Evolutionary conservation across 345 rosid species (phyloP).

Genomic region (Eucalyptus curtisii): DNA sequence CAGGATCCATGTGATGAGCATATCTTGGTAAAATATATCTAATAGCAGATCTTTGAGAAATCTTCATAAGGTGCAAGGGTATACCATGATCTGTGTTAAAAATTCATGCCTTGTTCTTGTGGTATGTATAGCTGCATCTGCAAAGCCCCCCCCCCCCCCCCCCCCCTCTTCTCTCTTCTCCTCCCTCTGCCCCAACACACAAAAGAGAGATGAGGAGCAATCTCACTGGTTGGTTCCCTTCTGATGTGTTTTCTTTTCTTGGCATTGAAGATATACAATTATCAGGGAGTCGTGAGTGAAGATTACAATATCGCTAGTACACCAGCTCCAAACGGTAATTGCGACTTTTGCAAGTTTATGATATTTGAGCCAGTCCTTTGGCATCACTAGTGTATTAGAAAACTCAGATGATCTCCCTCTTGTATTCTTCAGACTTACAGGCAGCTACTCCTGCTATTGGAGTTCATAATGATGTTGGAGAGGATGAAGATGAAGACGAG

Average conservation of each 20-base stretch:
- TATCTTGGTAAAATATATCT: neutral
- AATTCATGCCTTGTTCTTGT: neutral
- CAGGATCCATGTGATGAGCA: neutral
- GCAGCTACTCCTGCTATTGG: constrained; percentile 64
- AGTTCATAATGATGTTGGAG: constrained; percentile 21
- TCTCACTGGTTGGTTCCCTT: neutral
- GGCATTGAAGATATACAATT: constrained; percentile 67
- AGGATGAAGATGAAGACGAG: constrained; percentile 74
- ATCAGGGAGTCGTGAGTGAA: constrained; percentile 80
- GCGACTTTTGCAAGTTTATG: neutral
- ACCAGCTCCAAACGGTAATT: constrained; percentile 80
- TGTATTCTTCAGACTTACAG: constrained; percentile 46
- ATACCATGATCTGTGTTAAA: neutral
- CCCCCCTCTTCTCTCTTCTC: too few species aligned
- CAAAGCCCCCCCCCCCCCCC: neutral
- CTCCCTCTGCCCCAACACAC: neutral
- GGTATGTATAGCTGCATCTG: neutral
- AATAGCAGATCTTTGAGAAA: neutral
- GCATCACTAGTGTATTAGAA: neutral
- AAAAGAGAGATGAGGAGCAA: neutral
- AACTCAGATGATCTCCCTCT: neutral
- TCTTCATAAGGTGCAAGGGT: neutral
- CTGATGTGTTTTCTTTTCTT: neutral
- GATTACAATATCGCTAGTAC: constrained; percentile 82
- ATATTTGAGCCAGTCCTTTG: neutral